phyloP scores from a whole-genome alignment of 2,329 filamentous ascomycete species.

The Cryphonectria japonica region DNA sequence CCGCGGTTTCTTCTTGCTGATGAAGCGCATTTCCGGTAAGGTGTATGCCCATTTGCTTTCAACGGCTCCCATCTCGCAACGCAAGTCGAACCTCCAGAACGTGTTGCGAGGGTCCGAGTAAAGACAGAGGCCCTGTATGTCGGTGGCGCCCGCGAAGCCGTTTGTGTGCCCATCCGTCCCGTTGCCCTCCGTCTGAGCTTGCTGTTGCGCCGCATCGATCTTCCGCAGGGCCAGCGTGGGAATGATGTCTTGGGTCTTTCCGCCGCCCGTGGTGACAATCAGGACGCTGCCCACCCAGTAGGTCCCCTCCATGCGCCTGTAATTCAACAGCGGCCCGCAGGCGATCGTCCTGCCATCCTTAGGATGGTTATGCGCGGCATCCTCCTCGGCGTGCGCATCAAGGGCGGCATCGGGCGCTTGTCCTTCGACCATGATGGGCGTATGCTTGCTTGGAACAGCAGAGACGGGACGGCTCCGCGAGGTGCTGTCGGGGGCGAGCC shows the following conservation, averaged over 20 bases:
- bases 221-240: conserved; percentile 63
- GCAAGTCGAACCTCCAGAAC: conserved; percentile 90
- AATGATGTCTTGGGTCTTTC: conserved; percentile 57
- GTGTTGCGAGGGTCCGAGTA: conserved; percentile 72
- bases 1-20: conserved; percentile 57
- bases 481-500: conserved; percentile 48
- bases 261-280: conserved; percentile 76
- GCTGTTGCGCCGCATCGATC: conserved; percentile 36
- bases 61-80: conserved; percentile 70
- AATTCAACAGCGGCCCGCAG: conserved; percentile 77
- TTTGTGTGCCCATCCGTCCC: conserved; percentile 34
- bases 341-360: conserved; percentile 63
- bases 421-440: conserved; percentile 54
- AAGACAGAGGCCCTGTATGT: conserved; percentile 62
- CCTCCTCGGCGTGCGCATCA: conserved; percentile 12
- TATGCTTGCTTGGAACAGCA: conserved; percentile 39
- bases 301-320: conserved; percentile 70
- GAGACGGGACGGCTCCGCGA: conserved; percentile 22
- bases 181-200: conserved; percentile 33
- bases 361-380: conserved; percentile 31
- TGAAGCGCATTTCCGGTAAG: conserved; percentile 68
- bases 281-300: conserved; percentile 86
- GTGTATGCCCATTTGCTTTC: conserved; percentile 82
- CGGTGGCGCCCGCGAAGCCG: conserved; percentile 27
- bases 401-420: conserved; percentile 38